Conservation (phyloP, 179 eudicot species). For the Camellia oleifera region DNA sequence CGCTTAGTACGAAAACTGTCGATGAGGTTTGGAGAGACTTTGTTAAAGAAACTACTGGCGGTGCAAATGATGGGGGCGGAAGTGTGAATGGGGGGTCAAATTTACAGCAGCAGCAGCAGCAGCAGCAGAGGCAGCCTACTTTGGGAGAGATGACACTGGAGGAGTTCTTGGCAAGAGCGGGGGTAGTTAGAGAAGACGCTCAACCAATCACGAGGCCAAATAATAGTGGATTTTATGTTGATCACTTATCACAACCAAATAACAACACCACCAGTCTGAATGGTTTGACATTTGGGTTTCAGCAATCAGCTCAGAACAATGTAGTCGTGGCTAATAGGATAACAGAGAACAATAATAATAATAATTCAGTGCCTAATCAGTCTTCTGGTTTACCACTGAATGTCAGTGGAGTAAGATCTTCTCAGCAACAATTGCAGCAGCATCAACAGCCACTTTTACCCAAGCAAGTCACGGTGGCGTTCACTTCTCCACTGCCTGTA, state of each 20-base stretch:
- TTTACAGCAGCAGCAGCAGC: conserved; percentile 39
- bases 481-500: too few relatives aligned
- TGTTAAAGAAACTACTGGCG: conserved; percentile 35
- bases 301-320: conserved; percentile 42
- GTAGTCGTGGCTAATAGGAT: conserved; percentile 37
- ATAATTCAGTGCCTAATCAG: conserved; percentile 32
- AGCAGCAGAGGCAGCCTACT: conserved; percentile 70
- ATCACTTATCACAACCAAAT: conserved; percentile 34
- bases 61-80: conserved; percentile 6
- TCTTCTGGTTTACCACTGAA: conserved; percentile 43
- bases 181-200: conserved; percentile 77
- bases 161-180: conserved; percentile 82
- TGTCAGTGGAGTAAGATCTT: conserved; percentile 40
- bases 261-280: conserved; percentile 24
- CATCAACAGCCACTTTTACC: conserved; percentile 49
- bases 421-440: conserved; percentile 31
- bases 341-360: conserved; percentile 32
- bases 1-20: conserved; percentile 82
- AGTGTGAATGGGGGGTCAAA: conserved; percentile 29
- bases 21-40: conserved; percentile 90
- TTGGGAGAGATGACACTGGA: conserved; percentile 83
- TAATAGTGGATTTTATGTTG: conserved; percentile 34
- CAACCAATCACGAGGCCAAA: conserved; percentile 31
- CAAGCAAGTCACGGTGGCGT: conserved; percentile 56
- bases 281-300: conserved; percentile 52